Conservation (phyloP, 257 asterid genomes). For the Forsythia viridissima region DNA sequence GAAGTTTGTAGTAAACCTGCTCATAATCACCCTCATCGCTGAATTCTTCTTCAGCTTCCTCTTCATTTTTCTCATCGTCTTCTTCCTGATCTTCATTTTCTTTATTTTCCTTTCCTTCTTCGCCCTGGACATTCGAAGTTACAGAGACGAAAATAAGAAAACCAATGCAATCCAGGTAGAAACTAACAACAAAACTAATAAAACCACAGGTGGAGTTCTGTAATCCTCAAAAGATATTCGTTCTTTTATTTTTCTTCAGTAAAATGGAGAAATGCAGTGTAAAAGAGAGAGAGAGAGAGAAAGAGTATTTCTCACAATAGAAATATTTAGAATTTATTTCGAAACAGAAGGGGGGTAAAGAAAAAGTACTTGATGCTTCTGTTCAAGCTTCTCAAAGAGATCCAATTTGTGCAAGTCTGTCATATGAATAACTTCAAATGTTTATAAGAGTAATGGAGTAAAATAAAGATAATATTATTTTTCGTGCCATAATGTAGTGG, state of each 20-base stretch:
- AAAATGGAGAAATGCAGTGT: not conserved
- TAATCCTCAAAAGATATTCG: not conserved
- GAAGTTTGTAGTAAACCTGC: conserved; percentile 39
- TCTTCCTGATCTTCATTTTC: conserved; percentile 64
- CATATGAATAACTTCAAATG: conserved; percentile 10
- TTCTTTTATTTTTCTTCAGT: not conserved
- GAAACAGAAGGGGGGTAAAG: not conserved
- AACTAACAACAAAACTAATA: not conserved
- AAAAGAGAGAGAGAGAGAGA: not conserved
- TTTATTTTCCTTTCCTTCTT: conserved; percentile 41
- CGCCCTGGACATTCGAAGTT: conserved; percentile 38
- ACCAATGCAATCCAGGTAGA: not conserved
- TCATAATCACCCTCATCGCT: conserved; percentile 69
- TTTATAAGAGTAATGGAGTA: not conserved
- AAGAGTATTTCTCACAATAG: not conserved
- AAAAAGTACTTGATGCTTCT: conserved; percentile 37
- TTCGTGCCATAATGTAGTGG: not conserved
- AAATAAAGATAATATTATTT: not conserved
- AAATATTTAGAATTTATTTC: not conserved
- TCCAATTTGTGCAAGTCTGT: conserved; percentile 51
- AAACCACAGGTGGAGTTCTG: not conserved
- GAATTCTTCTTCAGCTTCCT: conserved; percentile 55
- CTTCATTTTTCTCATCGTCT: conserved; percentile 37
- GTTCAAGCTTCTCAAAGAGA: conserved; percentile 55
- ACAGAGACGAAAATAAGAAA: not conserved